Evolutionary conservation across 768 basidiomycete genomes (phyloP).

Genomic region (Rhodotorula paludigena): DNA sequence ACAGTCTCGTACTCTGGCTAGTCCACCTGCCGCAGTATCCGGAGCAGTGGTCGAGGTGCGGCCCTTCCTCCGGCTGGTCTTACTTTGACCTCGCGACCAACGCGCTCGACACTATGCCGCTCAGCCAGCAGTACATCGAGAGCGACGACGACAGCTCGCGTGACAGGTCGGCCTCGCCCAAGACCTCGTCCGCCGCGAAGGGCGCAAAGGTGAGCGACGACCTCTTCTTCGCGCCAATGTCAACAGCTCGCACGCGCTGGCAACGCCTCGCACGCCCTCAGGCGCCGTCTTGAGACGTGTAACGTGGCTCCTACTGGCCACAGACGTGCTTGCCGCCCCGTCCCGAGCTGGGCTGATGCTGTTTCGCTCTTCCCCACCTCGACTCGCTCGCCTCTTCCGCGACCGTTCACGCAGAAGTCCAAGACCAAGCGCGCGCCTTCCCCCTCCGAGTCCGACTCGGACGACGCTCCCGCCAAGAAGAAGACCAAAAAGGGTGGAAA

Average conservation of each 20-base stretch:
- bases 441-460: not conserved
- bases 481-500: constrained; percentile 14
- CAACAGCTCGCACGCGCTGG: not conserved
- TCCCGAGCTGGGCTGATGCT: not conserved
- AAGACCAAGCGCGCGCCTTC: not conserved
- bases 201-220: not conserved
- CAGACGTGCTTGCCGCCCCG: not conserved
- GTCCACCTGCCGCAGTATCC: too few species aligned
- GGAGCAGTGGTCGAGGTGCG: too few species aligned
- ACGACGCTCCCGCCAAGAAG: not conserved
- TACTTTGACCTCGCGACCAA: too few species aligned
- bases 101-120: not conserved
- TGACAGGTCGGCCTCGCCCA: not conserved
- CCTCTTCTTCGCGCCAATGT: not conserved
- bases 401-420: not conserved
- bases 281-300: not conserved
- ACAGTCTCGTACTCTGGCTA: too few species aligned
- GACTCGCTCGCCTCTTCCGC: not conserved
- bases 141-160: constrained; percentile 14
- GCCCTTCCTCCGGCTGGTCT: too few species aligned
- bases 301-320: not conserved
- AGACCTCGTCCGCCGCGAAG: not conserved
- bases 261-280: not conserved
- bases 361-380: not conserved
- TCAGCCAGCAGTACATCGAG: not conserved